These are phyloP conservation scores for Ensete ventricosum DNA, from an alignment of 176 grass and related monocot genomes.

Conservation along the genomic window DNA sequence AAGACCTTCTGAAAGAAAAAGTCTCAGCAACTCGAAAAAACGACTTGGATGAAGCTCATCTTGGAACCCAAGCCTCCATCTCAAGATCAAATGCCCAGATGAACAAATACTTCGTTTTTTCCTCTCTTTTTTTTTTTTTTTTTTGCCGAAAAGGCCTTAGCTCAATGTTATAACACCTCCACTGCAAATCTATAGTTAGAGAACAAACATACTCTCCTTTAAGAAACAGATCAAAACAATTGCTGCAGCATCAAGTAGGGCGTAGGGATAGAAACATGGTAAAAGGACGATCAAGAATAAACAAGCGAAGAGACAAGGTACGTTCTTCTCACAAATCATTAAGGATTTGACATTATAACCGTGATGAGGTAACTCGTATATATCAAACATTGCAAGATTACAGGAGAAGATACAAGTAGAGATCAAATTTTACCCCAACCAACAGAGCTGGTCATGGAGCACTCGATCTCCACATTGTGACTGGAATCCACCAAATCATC, in stretches of 20 bases:
- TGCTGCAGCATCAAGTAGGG: neutral
- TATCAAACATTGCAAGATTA: neutral
- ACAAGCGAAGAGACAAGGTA: neutral
- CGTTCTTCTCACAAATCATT: neutral
- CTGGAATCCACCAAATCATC: neutral
- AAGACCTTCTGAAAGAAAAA: too few relatives aligned
- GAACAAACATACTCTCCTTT: neutral
- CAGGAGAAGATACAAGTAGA: neutral
- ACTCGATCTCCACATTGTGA: neutral
- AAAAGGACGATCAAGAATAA: neutral
- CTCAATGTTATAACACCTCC: neutral
- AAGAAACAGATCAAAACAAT: neutral
- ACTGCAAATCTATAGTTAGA: neutral
- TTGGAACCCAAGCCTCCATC: neutral
- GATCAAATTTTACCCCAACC: neutral
- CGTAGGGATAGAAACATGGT: neutral
- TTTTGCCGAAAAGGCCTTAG: neutral
- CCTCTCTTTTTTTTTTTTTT: too few relatives aligned
- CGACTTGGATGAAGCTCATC: neutral
- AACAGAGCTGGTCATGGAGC: neutral
- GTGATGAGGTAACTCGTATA: neutral
- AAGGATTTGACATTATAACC: neutral
- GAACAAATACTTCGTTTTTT: neutral
- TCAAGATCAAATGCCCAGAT: neutral
- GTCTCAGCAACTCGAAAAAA: too few relatives aligned